Evolutionary conservation across 805 yeast species (phyloP).

Genomic region (Metschnikowia dekortorum): DNA sequence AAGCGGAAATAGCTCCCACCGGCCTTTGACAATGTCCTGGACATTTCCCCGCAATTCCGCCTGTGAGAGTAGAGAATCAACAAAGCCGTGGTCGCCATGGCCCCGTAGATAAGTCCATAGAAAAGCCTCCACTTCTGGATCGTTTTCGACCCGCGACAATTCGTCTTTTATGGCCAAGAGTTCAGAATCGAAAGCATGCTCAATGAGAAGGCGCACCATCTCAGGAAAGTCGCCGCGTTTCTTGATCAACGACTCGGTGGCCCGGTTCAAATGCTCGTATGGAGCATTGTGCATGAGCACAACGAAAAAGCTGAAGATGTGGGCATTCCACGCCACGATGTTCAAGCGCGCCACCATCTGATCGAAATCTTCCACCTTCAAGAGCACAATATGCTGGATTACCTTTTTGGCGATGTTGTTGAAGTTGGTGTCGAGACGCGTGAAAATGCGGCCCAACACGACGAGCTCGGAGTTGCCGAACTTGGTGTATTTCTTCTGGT

Average conservation of each 20-base stretch:
- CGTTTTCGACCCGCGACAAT: background rate
- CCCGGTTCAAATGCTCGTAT: slow-evolving; percentile 22
- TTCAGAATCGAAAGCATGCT: slow-evolving; percentile 24
- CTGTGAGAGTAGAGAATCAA: slow-evolving; percentile 20
- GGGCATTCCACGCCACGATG: slow-evolving; percentile 27
- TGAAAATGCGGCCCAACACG: slow-evolving; percentile 20
- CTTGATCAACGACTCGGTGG: slow-evolving; percentile 20
- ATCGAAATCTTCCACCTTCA: slow-evolving; percentile 25
- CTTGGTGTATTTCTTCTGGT: slow-evolving; percentile 17
- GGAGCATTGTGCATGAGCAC: slow-evolving; percentile 35
- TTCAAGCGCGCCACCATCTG: slow-evolving; percentile 18
- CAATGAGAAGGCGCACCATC: slow-evolving; percentile 22
- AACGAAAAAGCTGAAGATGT: slow-evolving; percentile 29
- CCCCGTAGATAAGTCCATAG: slow-evolving; percentile 19
- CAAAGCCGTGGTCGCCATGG: slow-evolving; percentile 9
- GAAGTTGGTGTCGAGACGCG: slow-evolving; percentile 17
- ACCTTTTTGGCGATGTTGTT: slow-evolving; percentile 28
- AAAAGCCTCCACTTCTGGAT: slow-evolving; percentile 14
- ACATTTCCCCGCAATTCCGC: slow-evolving; percentile 15
- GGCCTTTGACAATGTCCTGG: slow-evolving; percentile 12
- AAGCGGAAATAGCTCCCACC: slow-evolving; percentile 22
- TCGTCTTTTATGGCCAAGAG: slow-evolving; percentile 17
- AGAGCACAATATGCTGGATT: slow-evolving; percentile 30
- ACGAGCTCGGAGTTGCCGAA: slow-evolving; percentile 17
- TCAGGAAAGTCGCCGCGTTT: slow-evolving; percentile 16